Percentiles rank a stretch among this genome's conserved stretches.
Conservation (phyloP, 768 basidiomycete species). For the Tremella mesenterica region DNA sequence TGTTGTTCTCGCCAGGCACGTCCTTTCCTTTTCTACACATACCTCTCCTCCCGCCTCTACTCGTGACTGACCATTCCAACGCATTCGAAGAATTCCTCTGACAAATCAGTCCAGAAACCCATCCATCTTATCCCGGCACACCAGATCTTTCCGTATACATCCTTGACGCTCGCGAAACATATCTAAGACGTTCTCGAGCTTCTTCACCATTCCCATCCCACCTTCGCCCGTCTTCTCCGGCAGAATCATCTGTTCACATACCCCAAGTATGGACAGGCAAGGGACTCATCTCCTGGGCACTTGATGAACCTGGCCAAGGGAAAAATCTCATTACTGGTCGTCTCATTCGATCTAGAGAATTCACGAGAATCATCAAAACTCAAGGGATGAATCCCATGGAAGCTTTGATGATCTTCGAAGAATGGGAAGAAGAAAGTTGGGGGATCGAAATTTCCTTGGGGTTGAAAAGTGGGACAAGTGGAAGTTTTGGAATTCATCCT, state of each 20-base stretch:
- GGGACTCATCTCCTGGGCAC: constrained; percentile 32
- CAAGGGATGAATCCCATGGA: constrained; percentile 22
- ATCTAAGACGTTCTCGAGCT: constrained; percentile 19
- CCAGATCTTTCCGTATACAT: constrained; percentile 36
- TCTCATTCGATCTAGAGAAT: constrained; percentile 16
- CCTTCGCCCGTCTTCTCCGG: constrained; percentile 17
- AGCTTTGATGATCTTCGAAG: constrained; percentile 17
- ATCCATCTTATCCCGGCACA: constrained; percentile 12
- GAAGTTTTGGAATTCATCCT: constrained; percentile 2
- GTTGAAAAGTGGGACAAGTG: constrained; percentile 14
- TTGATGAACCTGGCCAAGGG: constrained; percentile 31
- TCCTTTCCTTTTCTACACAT: background rate
- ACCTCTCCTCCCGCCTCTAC: no score
- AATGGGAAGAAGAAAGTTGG: constrained; percentile 20
- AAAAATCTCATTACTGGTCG: constrained; percentile 38
- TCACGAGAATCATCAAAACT: constrained; percentile 7
- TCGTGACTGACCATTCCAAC: no score
- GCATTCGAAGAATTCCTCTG: background rate
- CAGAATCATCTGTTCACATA: background rate
- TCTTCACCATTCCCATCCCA: constrained; percentile 16
- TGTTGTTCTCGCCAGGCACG: constrained; percentile 32
- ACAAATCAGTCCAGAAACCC: constrained; percentile 29
- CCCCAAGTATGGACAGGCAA: constrained; percentile 39
- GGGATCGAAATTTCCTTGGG: constrained; percentile 32
- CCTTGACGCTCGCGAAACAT: constrained; percentile 37